Conservation (phyloP, 2,329 filamentous ascomycete genomes). For the Sclerotiophoma versabilis region DNA sequence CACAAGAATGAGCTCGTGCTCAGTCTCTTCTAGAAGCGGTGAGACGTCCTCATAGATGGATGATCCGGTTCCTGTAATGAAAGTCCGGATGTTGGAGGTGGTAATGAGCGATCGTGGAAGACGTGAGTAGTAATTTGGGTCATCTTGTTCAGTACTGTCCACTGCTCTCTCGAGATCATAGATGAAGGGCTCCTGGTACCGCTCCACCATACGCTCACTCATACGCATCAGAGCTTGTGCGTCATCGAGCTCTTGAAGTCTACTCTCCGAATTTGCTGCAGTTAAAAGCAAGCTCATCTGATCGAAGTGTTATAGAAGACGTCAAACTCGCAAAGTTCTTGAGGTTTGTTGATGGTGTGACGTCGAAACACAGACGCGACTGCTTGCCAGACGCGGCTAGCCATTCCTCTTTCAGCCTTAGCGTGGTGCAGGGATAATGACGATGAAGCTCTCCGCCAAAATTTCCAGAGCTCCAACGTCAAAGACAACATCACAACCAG, state of each 20-base stretch:
- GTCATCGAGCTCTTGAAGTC: not conserved
- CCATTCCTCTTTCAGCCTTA: conserved; percentile 21
- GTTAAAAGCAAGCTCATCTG: no score
- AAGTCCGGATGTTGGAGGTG: conserved; percentile 43
- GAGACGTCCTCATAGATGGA: conserved; percentile 46
- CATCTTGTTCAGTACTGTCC: conserved; percentile 33
- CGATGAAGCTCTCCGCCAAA: conserved; percentile 34
- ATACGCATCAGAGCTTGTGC: not conserved
- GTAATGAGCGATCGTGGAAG: conserved; percentile 45
- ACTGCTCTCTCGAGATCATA: conserved; percentile 34
- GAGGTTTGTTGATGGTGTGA: conserved; percentile 29
- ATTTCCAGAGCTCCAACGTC: conserved; percentile 32
- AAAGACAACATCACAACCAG: not conserved
- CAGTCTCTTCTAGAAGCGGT: conserved; percentile 67
- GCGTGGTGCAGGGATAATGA: conserved; percentile 14
- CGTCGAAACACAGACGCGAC: conserved; percentile 27
- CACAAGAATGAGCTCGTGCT: conserved; percentile 73
- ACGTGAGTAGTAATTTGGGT: conserved; percentile 51
- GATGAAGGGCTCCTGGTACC: conserved; percentile 37
- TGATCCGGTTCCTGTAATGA: conserved; percentile 56
- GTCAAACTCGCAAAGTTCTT: no score
- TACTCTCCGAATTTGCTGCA: not conserved
- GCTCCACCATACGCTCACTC: conserved; percentile 3
- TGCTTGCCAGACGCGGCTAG: conserved; percentile 13
- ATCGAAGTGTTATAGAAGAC: no score